Evolutionary conservation across 2,329 filamentous ascomycete species (phyloP), one percentile per base, ranked within the genome.

Genomic region (Arthrobotrys sphaeroides): DNA sequence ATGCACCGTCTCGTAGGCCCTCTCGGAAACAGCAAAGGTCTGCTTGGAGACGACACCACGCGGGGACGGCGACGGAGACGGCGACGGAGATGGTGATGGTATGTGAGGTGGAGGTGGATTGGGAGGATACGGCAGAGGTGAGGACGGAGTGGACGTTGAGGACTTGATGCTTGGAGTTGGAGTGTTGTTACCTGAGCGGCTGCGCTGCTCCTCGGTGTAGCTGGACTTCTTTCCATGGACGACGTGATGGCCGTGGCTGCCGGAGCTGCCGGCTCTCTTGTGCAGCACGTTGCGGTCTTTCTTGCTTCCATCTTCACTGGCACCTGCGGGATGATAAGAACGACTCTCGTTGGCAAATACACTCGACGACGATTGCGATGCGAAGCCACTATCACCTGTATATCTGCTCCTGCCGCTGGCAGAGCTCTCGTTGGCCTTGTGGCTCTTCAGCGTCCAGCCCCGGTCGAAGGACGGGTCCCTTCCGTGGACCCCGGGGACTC

Each of bases 261-360:
- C 72, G 16, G 72, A 62, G 64, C 72, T 75, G 49, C 64, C 55
- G 40, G 49, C 55, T 51, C 59, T 49, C 57, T 95, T 96, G 82
- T 92, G 92, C 78, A 97, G 84, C 51, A 95, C 85, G 81, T 93
- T 96, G 49, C 91, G 88, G 79, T 88, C 89, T 70, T 90, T 88
- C 45, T 88, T 88, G 77, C 97, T 13, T 75, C 96, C 91, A 67
- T 83, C 82, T 78, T 53, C 78, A 55, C 51, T 55, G 51, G 51
- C 51, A 77, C 28, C 78, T 64, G 38, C 49, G 83, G 80, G 76
- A 81, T 75, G 73, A 80, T 78, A 61, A 82, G 79, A 10, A 80
- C 80, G 36, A 55, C 51, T 55, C 80, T 79, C 31, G 80, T 80
- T 24, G 78, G 72, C 64, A 68, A 64, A 61, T 45, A 65, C 24